Conservation (phyloP, 2,329 filamentous ascomycete genomes). For the Ophiostoma pallidulum region DNA sequence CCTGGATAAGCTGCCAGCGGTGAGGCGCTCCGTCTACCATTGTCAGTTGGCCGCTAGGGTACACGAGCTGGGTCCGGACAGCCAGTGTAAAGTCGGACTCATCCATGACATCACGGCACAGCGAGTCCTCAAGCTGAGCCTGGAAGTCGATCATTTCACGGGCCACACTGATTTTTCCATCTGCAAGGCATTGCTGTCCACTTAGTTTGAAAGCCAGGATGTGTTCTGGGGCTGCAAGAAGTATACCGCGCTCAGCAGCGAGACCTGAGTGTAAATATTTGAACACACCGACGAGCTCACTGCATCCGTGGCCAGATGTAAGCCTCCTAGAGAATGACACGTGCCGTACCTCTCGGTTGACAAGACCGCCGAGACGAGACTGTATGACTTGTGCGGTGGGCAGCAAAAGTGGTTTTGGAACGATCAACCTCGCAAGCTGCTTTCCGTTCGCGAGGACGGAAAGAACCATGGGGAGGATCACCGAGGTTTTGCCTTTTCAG, state of each 20-base stretch:
- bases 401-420: constrained; percentile 45
- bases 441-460: constrained; percentile 34
- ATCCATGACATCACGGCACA: constrained; percentile 53
- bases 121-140: constrained; percentile 33
- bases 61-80: constrained; percentile 47
- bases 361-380: constrained; percentile 42
- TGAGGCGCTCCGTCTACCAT: constrained; percentile 43
- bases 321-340: constrained; percentile 49
- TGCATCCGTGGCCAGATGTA: constrained; percentile 22
- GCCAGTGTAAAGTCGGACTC: constrained; percentile 51
- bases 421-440: constrained; percentile 42
- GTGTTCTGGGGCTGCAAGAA: constrained; percentile 55
- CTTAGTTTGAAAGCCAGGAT: constrained; percentile 56
- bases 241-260: constrained; percentile 36
- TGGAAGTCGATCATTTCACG: constrained; percentile 41
- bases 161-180: constrained; percentile 32
- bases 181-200: constrained; percentile 46
- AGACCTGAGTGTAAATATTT: constrained; percentile 29
- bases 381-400: constrained; percentile 50
- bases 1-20: constrained; percentile 39
- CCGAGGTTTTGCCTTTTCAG: constrained; percentile 52
- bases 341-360: constrained; percentile 44
- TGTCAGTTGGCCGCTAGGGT: constrained; percentile 41
- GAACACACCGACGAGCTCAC: constrained; percentile 27
- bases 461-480: constrained; percentile 44